Evolutionary conservation across 2,329 filamentous ascomycete genomes (phyloP), one percentile per base, ranked within the genome.

Genomic region (Ophiostoma tasmaniense): DNA sequence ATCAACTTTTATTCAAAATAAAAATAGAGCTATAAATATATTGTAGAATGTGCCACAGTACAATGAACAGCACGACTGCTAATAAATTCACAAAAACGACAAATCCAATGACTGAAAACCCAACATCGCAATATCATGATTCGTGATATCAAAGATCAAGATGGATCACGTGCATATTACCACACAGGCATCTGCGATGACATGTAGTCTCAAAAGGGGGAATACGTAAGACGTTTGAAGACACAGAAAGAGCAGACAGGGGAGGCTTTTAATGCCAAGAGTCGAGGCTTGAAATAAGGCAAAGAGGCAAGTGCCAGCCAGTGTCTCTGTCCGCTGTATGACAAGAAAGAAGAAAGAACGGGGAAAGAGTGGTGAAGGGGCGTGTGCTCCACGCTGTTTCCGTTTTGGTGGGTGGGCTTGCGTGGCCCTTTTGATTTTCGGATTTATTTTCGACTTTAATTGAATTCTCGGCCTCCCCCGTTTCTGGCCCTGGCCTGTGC

Each of bases 391-490:
- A 61, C 25, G 55, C 14, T 22, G 37, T 66, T 45, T 45, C 39
- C 14, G 22, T 65, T 61, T 61, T 28, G 17, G 66, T 62, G 66
- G 52, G 66, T 14, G 66, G 50, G 68, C 66, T 69, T 69, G 68
- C 68, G 68, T 42, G 68, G 68, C 68, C 68, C 22, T 61, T 42
- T 22, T 39, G 62, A 64, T 64, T 64, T 42, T 64, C 3, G 2
- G 25, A 30, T 0, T 55, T 66, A 13, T n/a, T n/a, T 37, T n/a
- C 13, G 45, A 39, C 2, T 33, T 61, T 61, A 14, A 30, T 61
- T 61, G 30, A 30, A 61, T 61, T 33, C 14, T 28, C 55, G 25
- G 55, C 55, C n/a, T 28, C 52, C 52, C 52, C 52, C 52, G 52
- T 25, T 59, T 28, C 64, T 45, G 59, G 8, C 8, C 64, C 39